A percentile compares a stretch with the other conserved stretches of the same genome.
Evolutionary conservation across 2,329 filamentous ascomycete species (phyloP).

Genomic region (Leptoxyphium fumago): DNA sequence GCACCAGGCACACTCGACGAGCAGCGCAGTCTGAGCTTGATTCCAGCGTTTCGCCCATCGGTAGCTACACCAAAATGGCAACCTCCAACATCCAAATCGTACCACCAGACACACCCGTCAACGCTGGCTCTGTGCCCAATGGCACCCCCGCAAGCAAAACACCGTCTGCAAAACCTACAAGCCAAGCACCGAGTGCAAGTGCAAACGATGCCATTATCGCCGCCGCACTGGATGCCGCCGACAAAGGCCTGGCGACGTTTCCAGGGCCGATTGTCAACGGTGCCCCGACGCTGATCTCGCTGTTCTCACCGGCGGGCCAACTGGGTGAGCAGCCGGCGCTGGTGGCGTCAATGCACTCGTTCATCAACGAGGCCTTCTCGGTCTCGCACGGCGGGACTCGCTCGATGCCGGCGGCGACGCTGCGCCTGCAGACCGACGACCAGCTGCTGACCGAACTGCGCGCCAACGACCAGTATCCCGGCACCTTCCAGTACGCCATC

Average conservation of each 20-base stretch:
- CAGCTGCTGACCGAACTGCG: not conserved
- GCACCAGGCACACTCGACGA: too few species aligned
- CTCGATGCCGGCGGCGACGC: not conserved
- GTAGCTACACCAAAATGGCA: too few species aligned
- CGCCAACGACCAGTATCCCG: not conserved
- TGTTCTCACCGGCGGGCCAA: not conserved
- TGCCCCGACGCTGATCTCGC: not conserved
- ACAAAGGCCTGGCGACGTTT: not conserved
- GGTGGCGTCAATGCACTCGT: not conserved
- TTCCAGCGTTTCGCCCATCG: too few species aligned
- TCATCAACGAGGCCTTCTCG: not conserved
- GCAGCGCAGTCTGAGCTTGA: too few species aligned
- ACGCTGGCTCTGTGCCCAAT: not conserved
- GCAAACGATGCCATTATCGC: not conserved
- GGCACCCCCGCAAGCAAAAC: not conserved
- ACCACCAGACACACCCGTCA: not conserved
- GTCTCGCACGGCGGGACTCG: not conserved
- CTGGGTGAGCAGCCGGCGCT: not conserved
- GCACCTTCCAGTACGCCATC: not conserved
- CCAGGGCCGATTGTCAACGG: not conserved
- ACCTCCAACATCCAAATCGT: not conserved
- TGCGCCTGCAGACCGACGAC: not conserved
- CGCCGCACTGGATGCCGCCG: not conserved
- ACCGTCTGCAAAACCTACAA: too few species aligned
- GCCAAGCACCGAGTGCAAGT: not conserved